Percentiles rank a stretch among this genome's conserved stretches.
These are phyloP conservation scores for Jacaranda mimosifolia DNA, from an alignment of 257 asterid genomes.

Conservation along the genomic window DNA sequence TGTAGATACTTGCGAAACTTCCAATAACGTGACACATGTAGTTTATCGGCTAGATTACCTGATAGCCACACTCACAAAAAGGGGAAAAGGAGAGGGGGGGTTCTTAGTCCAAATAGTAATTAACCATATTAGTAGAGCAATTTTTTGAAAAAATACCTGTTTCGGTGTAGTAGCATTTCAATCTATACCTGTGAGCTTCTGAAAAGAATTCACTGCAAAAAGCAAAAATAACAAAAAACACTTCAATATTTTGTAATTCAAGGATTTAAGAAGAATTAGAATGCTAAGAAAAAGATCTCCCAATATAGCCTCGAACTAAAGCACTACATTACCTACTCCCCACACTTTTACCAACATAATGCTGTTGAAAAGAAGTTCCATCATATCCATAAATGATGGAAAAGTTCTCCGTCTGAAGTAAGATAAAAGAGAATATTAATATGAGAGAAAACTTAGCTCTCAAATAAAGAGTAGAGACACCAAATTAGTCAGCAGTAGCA, in stretches of 20 bases:
- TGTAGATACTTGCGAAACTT: slow-evolving; percentile 67
- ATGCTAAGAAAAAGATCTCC: neutral
- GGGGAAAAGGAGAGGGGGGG: neutral
- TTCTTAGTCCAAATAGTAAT: neutral
- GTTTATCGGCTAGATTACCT: slow-evolving; percentile 59
- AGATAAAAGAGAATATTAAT: slow-evolving; percentile 29
- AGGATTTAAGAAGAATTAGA: slow-evolving; percentile 18
- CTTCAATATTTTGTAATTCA: slow-evolving; percentile 16
- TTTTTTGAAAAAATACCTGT: slow-evolving; percentile 52
- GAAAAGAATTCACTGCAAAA: slow-evolving; percentile 70
- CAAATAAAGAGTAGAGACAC: neutral
- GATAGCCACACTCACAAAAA: slow-evolving; percentile 10
- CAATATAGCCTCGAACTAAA: slow-evolving; percentile 21
- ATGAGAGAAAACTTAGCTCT: neutral
- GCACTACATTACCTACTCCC: slow-evolving; percentile 55
- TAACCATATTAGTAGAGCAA: slow-evolving; percentile 22
- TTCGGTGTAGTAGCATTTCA: slow-evolving; percentile 73
- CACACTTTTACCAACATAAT: slow-evolving; percentile 58
- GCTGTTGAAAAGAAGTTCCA: slow-evolving; percentile 65
- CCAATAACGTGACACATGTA: slow-evolving; percentile 64
- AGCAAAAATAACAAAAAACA: slow-evolving; percentile 1
- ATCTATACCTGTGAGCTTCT: slow-evolving; percentile 74
- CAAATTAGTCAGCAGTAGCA: neutral
- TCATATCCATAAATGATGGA: slow-evolving; percentile 72
- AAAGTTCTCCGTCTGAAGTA: slow-evolving; percentile 57